Evolutionary conservation across 768 basidiomycete species (phyloP).

Genomic region (Mycena alexandri): DNA sequence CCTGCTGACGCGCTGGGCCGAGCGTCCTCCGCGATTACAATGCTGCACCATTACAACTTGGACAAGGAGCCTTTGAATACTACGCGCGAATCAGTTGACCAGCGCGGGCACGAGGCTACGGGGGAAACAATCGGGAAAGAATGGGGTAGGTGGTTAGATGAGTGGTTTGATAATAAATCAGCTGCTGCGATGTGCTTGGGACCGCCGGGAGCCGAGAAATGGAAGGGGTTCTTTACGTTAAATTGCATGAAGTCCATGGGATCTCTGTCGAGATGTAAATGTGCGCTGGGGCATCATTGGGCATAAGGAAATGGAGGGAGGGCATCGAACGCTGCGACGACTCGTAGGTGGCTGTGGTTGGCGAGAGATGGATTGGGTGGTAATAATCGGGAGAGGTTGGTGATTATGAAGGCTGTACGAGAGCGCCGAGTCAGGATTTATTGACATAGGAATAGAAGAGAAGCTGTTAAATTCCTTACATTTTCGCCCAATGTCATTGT

Average conservation of each 20-base stretch:
- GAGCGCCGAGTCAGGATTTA: slow-evolving; percentile 7
- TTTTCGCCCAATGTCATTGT: slow-evolving; percentile 6
- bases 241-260: slow-evolving; percentile 1
- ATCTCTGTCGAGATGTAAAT: slow-evolving; percentile 11
- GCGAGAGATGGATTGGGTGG: not conserved
- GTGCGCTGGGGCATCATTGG: slow-evolving; percentile 1
- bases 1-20: slow-evolving; percentile 5
- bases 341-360: slow-evolving; percentile 1
- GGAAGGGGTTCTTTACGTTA: slow-evolving; percentile 22
- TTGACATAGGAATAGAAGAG: not conserved
- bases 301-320: slow-evolving; percentile 13
- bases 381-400: slow-evolving; percentile 4
- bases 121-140: slow-evolving; percentile 6
- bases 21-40: not conserved
- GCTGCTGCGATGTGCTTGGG: slow-evolving; percentile 26
- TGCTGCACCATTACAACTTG: not conserved
- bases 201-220: slow-evolving; percentile 21
- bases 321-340: slow-evolving; percentile 6
- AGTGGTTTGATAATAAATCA: slow-evolving; percentile 20
- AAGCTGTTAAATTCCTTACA: slow-evolving; percentile 9
- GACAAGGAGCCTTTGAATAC: not conserved
- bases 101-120: slow-evolving; percentile 22
- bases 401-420: slow-evolving; percentile 5
- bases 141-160: not conserved
- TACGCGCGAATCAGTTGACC: slow-evolving; percentile 13